A percentile compares a stretch with the other conserved stretches of the same genome.
These are phyloP conservation scores for Leishmania turanica DNA, from an alignment of 208 protist species.

Conservation along the genomic window DNA sequence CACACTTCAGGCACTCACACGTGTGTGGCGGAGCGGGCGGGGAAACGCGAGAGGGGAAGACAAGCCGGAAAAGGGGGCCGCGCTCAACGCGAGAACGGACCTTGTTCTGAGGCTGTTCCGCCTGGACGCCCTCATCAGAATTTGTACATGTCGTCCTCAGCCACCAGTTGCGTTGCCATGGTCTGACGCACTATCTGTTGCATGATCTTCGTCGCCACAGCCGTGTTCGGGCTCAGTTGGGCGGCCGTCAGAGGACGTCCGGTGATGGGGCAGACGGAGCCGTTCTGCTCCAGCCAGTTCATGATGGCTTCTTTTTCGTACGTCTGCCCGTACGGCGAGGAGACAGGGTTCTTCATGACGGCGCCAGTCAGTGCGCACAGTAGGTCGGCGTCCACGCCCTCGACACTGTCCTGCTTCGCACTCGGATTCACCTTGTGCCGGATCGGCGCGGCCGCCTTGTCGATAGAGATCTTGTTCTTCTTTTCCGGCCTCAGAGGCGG, in stretches of 20 bases:
- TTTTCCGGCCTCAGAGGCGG: conserved; percentile 57
- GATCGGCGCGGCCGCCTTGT: conserved; percentile 65
- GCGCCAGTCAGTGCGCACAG: conserved; percentile 87
- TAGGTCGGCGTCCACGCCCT: conserved; percentile 63
- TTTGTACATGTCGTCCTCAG: conserved; percentile 89
- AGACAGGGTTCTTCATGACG: conserved; percentile 92
- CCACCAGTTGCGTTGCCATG: conserved; percentile 59
- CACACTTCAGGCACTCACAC: not conserved
- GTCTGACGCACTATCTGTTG: conserved; percentile 78
- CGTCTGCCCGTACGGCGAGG: conserved; percentile 90
- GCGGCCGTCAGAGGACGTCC: conserved; percentile 73
- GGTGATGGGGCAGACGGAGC: conserved; percentile 90
- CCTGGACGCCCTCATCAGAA: conserved; percentile 53
- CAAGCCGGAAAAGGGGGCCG: not conserved
- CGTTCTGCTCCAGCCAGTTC: conserved; percentile 87
- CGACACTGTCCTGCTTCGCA: conserved; percentile 47
- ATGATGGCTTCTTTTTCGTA: conserved; percentile 89
- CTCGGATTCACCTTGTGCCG: conserved; percentile 44
- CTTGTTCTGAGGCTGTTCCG: not conserved
- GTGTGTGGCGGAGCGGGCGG: not conserved
- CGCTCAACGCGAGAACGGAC: not conserved
- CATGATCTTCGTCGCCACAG: conserved; percentile 73
- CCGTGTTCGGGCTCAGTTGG: conserved; percentile 71
- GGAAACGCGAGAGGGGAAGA: not conserved
- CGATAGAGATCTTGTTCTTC: conserved; percentile 75